Percentiles rank a stretch among this genome's conserved stretches.
Conservation (phyloP, 1,139 yeast species). For the Pichia sp. region DNA sequence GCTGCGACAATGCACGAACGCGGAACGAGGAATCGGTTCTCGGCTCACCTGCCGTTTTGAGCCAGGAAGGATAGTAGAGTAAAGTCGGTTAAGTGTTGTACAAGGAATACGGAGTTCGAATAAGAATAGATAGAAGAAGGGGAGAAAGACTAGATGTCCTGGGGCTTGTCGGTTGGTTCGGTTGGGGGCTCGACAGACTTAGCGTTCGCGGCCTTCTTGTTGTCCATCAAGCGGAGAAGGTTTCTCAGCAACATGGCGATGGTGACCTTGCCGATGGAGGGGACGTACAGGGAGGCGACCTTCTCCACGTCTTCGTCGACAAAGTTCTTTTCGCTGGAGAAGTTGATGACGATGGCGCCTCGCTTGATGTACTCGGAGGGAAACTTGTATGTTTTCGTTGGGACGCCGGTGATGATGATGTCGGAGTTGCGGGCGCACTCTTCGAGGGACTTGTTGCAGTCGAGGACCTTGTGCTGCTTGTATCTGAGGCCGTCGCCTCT, state of each 20-base stretch:
- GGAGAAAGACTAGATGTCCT: constrained; percentile 4
- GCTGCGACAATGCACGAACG: neutral
- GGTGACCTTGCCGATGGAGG: constrained; percentile 93
- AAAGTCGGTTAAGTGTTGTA: neutral
- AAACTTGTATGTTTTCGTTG: constrained; percentile 74
- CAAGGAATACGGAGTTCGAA: neutral
- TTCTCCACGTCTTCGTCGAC: constrained; percentile 64
- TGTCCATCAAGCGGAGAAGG: constrained; percentile 71
- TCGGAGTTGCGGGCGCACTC: constrained; percentile 73
- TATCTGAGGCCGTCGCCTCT: constrained; percentile 88
- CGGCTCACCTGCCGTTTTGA: neutral
- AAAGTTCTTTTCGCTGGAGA: constrained; percentile 85
- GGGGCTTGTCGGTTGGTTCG: constrained; percentile 19
- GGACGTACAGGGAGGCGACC: constrained; percentile 87
- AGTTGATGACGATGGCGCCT: constrained; percentile 89
- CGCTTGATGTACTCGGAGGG: constrained; percentile 74
- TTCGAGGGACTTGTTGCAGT: constrained; percentile 49
- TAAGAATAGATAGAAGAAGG: neutral
- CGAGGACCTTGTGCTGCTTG: constrained; percentile 78
- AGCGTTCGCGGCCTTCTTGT: constrained; percentile 35
- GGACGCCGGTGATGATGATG: constrained; percentile 94
- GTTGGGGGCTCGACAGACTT: constrained; percentile 15
- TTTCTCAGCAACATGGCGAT: constrained; percentile 90
- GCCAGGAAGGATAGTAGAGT: neutral
- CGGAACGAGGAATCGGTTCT: neutral